phyloP scores from a whole-genome alignment of 106 monocot genomes.

The Allium sativum region DNA sequence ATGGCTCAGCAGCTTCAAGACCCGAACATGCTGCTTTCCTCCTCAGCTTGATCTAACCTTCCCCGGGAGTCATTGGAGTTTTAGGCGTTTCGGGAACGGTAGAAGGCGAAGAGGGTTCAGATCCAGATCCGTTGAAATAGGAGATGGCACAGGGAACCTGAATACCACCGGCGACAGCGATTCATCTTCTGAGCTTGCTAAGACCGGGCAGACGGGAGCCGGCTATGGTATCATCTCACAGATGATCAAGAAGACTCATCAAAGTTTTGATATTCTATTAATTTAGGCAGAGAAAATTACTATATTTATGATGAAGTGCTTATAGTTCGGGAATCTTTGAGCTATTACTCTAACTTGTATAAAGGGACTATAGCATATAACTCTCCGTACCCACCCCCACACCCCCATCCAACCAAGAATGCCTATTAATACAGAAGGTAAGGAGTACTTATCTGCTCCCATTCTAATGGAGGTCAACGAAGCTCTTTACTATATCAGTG shows the following conservation, averaged over 20 bases:
- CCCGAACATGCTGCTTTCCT: neutral
- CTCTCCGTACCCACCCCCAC: too few relatives aligned
- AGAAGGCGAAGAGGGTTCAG: neutral
- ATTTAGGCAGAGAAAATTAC: too few relatives aligned
- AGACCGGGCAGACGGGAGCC: neutral
- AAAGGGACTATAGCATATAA: too few relatives aligned
- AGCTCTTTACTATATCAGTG: too few relatives aligned
- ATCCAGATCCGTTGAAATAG: neutral
- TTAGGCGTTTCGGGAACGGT: neutral
- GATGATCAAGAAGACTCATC: neutral
- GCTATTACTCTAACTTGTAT: too few relatives aligned
- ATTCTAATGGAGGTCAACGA: too few relatives aligned
- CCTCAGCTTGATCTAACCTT: neutral
- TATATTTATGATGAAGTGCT: too few relatives aligned
- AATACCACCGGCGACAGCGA: neutral
- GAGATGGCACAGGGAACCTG: neutral
- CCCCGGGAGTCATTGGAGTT: neutral
- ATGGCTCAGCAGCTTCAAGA: neutral
- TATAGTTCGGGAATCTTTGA: too few relatives aligned
- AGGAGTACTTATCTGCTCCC: too few relatives aligned
- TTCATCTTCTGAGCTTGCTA: neutral
- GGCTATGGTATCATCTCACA: neutral
- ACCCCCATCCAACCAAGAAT: too few relatives aligned
- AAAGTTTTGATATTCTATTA: too few relatives aligned
- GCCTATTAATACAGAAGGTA: too few relatives aligned